Evolutionary conservation across 805 yeast species (phyloP).

Genomic region (Yarrowia bubula): DNA sequence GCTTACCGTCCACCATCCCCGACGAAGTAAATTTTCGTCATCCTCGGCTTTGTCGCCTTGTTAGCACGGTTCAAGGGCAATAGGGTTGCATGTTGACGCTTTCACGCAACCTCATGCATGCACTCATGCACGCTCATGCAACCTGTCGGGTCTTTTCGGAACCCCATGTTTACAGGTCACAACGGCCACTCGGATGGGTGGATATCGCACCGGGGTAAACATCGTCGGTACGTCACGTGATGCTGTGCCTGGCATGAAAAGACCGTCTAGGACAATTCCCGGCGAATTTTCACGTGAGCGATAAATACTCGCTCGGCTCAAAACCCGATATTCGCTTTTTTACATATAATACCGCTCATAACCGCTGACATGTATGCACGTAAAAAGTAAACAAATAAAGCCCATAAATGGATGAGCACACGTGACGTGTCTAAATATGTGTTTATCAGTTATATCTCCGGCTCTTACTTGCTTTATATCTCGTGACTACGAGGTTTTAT

Average conservation of each 20-base stretch:
- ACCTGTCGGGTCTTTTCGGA: conserved; percentile 22
- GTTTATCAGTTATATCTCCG: background rate
- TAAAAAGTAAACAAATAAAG: conserved; percentile 5
- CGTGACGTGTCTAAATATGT: background rate
- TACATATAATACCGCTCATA: conserved; percentile 12
- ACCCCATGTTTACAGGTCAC: conserved; percentile 11
- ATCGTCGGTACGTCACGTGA: background rate
- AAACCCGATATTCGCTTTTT: background rate
- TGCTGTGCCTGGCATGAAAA: background rate
- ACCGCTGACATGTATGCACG: conserved; percentile 21
- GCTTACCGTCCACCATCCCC: background rate
- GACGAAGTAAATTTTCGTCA: background rate
- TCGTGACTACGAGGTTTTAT: background rate
- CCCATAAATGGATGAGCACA: background rate
- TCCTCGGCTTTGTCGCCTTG: conserved; percentile 23
- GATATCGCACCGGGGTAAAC: background rate
- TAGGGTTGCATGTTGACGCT: conserved; percentile 26
- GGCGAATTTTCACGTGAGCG: too few species aligned
- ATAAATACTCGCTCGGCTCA: too few species aligned
- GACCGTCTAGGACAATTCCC: too few species aligned
- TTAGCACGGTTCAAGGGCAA: conserved; percentile 23
- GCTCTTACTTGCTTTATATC: background rate
- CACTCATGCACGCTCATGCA: conserved; percentile 8
- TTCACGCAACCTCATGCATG: conserved; percentile 13
- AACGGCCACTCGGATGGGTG: background rate